Conservation (phyloP, 139 green algal genomes). For the Chlamydomonas urium region DNA sequence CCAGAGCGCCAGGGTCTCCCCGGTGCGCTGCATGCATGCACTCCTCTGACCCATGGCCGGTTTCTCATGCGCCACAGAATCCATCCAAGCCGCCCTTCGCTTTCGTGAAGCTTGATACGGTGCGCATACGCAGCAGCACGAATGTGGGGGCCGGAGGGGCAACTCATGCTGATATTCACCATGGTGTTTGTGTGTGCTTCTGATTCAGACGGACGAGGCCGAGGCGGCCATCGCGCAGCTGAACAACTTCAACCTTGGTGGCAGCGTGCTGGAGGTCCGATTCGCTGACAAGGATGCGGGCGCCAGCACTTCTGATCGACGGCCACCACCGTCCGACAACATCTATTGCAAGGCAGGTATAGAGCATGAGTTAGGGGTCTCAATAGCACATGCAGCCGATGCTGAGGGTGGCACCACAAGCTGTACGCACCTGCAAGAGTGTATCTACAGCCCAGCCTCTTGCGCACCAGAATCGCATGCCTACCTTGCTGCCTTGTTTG, state of each 20-base stretch:
- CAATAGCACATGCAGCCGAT: background rate
- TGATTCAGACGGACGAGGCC: slow-evolving; percentile 12
- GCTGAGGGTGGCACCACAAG: background rate
- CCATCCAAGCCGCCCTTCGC: slow-evolving; percentile 6
- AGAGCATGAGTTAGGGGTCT: background rate
- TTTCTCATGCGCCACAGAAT: background rate
- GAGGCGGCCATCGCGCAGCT: slow-evolving; percentile 5
- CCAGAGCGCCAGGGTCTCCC: background rate
- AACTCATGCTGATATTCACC: background rate
- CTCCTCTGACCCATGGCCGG: background rate
- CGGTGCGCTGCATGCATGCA: background rate
- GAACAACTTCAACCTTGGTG: slow-evolving; percentile 4
- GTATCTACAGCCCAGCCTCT: background rate
- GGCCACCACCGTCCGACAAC: slow-evolving; percentile 16
- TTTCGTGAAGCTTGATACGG: background rate
- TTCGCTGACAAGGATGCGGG: slow-evolving; percentile 19
- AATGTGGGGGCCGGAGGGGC: background rate
- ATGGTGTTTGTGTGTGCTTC: background rate
- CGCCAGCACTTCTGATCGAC: background rate
- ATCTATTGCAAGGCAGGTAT: slow-evolving; percentile 10
- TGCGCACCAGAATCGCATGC: background rate
- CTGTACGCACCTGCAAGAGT: background rate
- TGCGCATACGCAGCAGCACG: background rate
- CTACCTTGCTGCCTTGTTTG: background rate
- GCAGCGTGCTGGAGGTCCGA: slow-evolving; percentile 15